Percentiles rank a stretch among this genome's conserved stretches.
Evolutionary conservation across 306 rosid species (phyloP).

Genomic region (Cucurbita maxima): DNA sequence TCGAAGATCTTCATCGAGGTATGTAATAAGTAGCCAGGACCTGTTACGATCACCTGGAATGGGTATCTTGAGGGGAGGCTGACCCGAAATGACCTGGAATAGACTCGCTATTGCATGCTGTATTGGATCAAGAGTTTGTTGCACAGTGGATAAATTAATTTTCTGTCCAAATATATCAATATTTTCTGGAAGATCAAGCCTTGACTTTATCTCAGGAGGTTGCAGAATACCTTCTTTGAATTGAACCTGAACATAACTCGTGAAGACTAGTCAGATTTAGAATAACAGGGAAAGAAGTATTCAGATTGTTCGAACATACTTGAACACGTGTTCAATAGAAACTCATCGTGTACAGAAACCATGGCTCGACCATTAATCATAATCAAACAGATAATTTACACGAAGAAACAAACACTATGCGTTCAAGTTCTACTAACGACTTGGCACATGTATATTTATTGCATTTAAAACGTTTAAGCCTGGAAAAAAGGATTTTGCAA

Average conservation of each 20-base stretch:
- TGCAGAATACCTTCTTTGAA: slow-evolving; percentile 75
- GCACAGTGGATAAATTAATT: slow-evolving; percentile 48
- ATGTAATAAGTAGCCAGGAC: slow-evolving; percentile 83
- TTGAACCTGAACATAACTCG: slow-evolving; percentile 40
- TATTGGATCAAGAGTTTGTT: slow-evolving; percentile 53
- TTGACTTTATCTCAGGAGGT: slow-evolving; percentile 79
- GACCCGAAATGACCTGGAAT: slow-evolving; percentile 61
- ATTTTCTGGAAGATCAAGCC: slow-evolving; percentile 54
- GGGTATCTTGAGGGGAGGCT: slow-evolving; percentile 66
- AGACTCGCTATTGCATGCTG: slow-evolving; percentile 45
- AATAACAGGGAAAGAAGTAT: background rate
- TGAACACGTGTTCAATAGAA: background rate
- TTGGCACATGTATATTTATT: background rate
- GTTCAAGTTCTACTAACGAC: background rate
- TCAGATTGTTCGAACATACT: background rate
- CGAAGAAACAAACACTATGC: background rate
- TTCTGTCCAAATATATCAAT: slow-evolving; percentile 63
- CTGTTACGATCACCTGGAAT: slow-evolving; percentile 75
- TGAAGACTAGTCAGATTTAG: slow-evolving; percentile 4
- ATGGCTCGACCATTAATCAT: background rate
- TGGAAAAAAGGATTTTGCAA: background rate
- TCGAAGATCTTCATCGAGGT: slow-evolving; percentile 69
- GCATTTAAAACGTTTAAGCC: background rate
- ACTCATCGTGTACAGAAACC: background rate
- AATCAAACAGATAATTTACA: background rate